Conservation (phyloP, 768 basidiomycete species). For the Amanita fuliginea region DNA sequence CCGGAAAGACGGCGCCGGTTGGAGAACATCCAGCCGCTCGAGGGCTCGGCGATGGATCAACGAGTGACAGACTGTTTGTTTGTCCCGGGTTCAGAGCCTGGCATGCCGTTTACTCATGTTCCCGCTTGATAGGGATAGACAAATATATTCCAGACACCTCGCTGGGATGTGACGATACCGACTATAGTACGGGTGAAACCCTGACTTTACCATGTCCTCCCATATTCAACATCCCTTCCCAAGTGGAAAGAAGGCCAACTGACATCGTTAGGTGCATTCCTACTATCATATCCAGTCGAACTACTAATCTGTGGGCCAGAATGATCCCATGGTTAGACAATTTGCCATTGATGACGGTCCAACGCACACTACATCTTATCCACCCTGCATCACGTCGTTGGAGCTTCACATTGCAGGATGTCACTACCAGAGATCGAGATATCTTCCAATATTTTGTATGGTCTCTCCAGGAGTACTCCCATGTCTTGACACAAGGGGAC, state of each 20-base stretch:
- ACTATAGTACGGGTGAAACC: conserved; percentile 25
- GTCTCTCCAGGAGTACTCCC: conserved; percentile 11
- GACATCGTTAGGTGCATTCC: conserved; percentile 29
- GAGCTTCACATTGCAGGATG: conserved; percentile 25
- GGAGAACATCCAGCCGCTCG: conserved; percentile 33
- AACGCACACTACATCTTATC: conserved; percentile 33
- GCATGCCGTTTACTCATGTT: no score
- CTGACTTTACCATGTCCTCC: conserved; percentile 34
- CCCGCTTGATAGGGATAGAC: conserved; percentile 23
- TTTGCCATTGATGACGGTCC: conserved; percentile 40
- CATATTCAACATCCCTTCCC: conserved; percentile 21
- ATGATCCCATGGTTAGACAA: conserved; percentile 38
- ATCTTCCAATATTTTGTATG: conserved; percentile 38
- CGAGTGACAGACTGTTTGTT: conserved; percentile 34
- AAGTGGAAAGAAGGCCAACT: conserved; percentile 24
- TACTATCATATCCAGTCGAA: background rate
- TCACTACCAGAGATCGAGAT: conserved; percentile 22
- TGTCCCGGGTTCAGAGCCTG: background rate
- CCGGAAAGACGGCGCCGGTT: conserved; percentile 41
- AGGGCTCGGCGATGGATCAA: conserved; percentile 22
- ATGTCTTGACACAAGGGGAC: conserved; percentile 1
- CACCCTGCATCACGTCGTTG: conserved; percentile 31
- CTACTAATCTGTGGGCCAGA: conserved; percentile 16
- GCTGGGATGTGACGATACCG: conserved; percentile 25
- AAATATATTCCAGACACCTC: conserved; percentile 22